Base-by-base conservation (phyloP, 352 stramenopile species). In the Pythium utonaiense region DNA sequence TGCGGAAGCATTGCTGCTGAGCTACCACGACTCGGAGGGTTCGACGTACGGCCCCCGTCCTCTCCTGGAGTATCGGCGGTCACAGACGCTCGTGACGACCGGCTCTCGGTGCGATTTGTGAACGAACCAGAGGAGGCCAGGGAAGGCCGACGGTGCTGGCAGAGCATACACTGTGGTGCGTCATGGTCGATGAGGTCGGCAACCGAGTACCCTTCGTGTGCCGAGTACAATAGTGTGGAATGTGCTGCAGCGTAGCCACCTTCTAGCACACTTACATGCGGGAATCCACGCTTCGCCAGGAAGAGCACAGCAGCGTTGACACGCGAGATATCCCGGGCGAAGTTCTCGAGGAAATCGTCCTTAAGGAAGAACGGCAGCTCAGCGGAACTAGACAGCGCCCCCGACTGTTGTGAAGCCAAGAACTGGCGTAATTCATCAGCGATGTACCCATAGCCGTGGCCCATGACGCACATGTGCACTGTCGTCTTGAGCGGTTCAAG, bases 401-500 rank as follows among this genome's bases (percentile, higher is more conserved):
- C 40, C 3, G 40, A n/a, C 36, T 57, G 54, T 14, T 44, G 48
- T 1, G 61, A 41, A 6, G 61, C 61, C 1, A 68, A 48, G n/a
- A 72, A 57, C 34, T 80, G 67, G 13, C 73, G 78, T 19, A 91
- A 45, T 25, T 89, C 78, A 50, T 78, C 66, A 0, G 80, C 82
- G 55, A 90, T 71, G 56, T 88, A 74, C 8, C 75, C 77, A 57
- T 89, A 89, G 13, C 85, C 85, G 25, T 92, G 77, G 6, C 83
- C 83, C 80, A 95, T 88, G 36, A 95, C 78, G 25, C 77, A 88
- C 52, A 95, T 66, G 57, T 95, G 85, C 22, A 91, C 71, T 19
- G 72, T 78, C 28, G 38, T 70, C 64, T 91, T 88, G 9, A 92
- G 56, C 16, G 83, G 78, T 14, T 73, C 69, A 0, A 95, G 67